Percentiles rank a stretch among this genome's conserved stretches.
Evolutionary conservation across 768 basidiomycete genomes (phyloP).

Genomic region (Gloeopeniophorella convolvens): DNA sequence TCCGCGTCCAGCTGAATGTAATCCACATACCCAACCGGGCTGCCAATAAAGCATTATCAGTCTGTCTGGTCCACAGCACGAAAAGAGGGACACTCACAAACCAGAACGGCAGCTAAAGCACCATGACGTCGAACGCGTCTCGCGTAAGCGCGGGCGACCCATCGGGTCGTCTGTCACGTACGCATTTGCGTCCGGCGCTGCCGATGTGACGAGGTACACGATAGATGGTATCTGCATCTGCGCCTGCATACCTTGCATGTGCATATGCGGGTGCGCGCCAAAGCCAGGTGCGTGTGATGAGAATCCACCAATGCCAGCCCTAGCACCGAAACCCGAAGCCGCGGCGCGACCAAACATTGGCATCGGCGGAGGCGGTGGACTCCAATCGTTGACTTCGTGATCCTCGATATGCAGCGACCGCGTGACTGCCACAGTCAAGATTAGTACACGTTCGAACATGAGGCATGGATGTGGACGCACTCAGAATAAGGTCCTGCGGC

Average conservation of each 20-base stretch:
- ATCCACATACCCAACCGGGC: constrained; percentile 14
- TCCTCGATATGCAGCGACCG: constrained; percentile 9
- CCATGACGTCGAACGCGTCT: constrained; percentile 17
- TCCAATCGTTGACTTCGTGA: constrained; percentile 14
- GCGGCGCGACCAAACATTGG: background rate
- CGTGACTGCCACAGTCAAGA: constrained; percentile 4
- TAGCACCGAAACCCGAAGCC: no score
- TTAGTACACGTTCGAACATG: no score
- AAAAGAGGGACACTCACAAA: constrained; percentile 4
- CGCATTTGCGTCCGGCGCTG: constrained; percentile 3
- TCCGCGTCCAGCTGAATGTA: constrained; percentile 20
- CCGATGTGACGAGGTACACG: constrained; percentile 19
- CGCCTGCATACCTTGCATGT: constrained; percentile 3
- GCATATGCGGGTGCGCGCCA: background rate
- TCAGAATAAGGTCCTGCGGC: constrained; percentile 13
- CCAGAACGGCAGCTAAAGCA: constrained; percentile 16
- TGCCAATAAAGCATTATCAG: background rate
- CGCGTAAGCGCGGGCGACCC: constrained; percentile 13
- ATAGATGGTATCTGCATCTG: constrained; percentile 7
- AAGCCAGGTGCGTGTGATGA: constrained; percentile 4
- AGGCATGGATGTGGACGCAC: no score
- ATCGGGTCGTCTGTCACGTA: constrained; percentile 20
- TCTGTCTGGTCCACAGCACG: background rate
- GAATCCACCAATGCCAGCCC: no score
- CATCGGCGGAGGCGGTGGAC: background rate